Evolutionary conservation across 495 filamentous ascomycete species (phyloP).

Genomic region (Xylaria sp.): DNA sequence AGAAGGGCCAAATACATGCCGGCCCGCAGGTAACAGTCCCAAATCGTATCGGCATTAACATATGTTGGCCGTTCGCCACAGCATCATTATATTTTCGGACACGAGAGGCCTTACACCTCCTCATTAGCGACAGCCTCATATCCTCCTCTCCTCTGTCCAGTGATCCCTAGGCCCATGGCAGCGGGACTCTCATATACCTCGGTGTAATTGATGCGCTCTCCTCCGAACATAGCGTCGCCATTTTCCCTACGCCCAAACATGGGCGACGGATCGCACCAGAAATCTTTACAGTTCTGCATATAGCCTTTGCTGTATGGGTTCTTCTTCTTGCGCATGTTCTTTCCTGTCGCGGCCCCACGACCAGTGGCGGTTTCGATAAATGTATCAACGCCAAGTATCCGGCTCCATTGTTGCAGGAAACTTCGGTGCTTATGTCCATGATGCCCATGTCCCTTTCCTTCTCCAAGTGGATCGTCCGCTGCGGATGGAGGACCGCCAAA

Average conservation of each 20-base stretch:
- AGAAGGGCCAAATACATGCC: not conserved
- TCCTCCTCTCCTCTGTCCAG: slow-evolving; percentile 43
- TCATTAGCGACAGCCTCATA: slow-evolving; percentile 55
- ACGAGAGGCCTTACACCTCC: slow-evolving; percentile 41
- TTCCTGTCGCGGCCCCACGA: slow-evolving; percentile 55
- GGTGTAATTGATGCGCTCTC: slow-evolving; percentile 83
- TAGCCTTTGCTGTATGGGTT: slow-evolving; percentile 89
- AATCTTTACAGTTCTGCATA: slow-evolving; percentile 89
- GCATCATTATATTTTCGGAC: not conserved
- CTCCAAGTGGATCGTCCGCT: slow-evolving; percentile 48
- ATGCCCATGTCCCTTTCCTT: slow-evolving; percentile 48
- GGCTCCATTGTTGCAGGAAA: slow-evolving; percentile 79
- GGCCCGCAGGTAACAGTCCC: not conserved
- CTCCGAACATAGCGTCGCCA: slow-evolving; percentile 77
- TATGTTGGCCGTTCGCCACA: slow-evolving; percentile 4
- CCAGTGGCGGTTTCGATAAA: slow-evolving; percentile 83
- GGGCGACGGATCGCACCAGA: slow-evolving; percentile 90
- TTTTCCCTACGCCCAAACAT: slow-evolving; percentile 76
- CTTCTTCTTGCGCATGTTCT: slow-evolving; percentile 58
- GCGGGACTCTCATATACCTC: slow-evolving; percentile 85
- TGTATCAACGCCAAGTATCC: slow-evolving; percentile 86
- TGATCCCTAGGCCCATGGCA: slow-evolving; percentile 57
- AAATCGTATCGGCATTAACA: slow-evolving; percentile 20
- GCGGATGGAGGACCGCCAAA: slow-evolving; percentile 47
- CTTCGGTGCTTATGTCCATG: slow-evolving; percentile 60